Evolutionary conservation across 2,329 filamentous ascomycete genomes (phyloP), one percentile per base, ranked within the genome.

Genomic region (Aspergillus novofumigatus): DNA sequence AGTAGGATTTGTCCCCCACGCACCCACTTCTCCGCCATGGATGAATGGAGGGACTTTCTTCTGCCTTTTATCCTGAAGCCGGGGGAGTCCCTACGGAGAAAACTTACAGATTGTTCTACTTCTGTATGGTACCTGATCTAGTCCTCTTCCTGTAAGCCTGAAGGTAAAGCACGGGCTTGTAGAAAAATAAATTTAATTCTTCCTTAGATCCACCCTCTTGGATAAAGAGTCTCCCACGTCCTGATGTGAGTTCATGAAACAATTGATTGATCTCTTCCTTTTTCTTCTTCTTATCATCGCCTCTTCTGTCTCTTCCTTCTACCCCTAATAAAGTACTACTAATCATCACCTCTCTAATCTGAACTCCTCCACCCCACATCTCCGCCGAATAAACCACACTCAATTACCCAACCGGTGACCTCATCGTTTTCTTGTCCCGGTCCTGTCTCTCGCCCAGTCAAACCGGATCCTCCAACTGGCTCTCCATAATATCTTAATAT

Each of bases 21-120:
- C 64, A 62, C 64, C 64, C 64, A 65, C 64, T 62, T 65, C 64
- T 66, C 64, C 63, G 60, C 63, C 62, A 63, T 65, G 59, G 56
- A 64, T 52, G 55, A 62, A 58, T 55, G 57, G 59, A 56, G 44
- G 56, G 38, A 56, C 45, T 42, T 28, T 32, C 20, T 45, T 49
- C 25, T 50, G 11, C 32, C 26, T 49, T 14, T 29, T 47, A 29
- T 49, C 47, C 38, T 49, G 11, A 17, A 17, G 32, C 28, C 52
- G 26, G 29, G 41, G 41, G 7, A 8, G 41, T 9, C 32, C 32
- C 54, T 54, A 44, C 25, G 51, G n/a, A 23, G 26, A 35, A 5
- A 25, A 21, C 29, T 25, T 42, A 38, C 21, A 29, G 25, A 42
- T 11, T 29, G 35, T 25, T 20, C 28, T 44, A 45, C 50, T 45